Evolutionary conservation across 495 filamentous ascomycete genomes (phyloP).

Genomic region (Sabuloglossum arenarium): DNA sequence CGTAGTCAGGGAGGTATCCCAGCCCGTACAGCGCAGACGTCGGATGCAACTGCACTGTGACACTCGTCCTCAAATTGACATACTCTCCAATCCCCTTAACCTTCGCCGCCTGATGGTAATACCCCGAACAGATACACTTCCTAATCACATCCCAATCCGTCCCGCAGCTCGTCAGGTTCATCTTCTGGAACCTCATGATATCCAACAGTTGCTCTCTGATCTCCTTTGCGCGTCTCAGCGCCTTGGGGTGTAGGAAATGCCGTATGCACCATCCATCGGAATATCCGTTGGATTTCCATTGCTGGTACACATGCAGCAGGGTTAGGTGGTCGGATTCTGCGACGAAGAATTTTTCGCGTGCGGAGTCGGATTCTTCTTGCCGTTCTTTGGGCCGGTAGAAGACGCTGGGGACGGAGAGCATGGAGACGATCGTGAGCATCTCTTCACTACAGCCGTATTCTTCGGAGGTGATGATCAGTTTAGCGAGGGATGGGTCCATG

Average conservation of each 20-base stretch:
- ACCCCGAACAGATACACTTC: conserved; percentile 93
- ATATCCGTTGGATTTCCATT: conserved; percentile 82
- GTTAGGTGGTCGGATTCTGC: conserved; percentile 95
- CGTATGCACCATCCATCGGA: conserved; percentile 80
- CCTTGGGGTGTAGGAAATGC: conserved; percentile 87
- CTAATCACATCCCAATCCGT: conserved; percentile 93
- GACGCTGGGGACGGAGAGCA: conserved; percentile 90
- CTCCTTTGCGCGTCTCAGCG: conserved; percentile 75
- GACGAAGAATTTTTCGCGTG: conserved; percentile 97
- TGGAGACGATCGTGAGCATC: conserved; percentile 94
- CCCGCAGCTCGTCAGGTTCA: conserved; percentile 71
- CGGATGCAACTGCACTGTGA: conserved; percentile 84
- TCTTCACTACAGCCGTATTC: conserved; percentile 90
- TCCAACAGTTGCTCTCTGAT: conserved; percentile 83
- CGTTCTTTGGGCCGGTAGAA: conserved; percentile 97
- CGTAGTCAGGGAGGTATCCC: conserved; percentile 87
- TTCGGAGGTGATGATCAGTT: conserved; percentile 74
- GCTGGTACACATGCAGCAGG: conserved; percentile 84
- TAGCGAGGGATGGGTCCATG: conserved; percentile 87
- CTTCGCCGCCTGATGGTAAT: conserved; percentile 95
- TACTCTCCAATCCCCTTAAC: conserved; percentile 96
- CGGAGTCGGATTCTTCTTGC: conserved; percentile 87
- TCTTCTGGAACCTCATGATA: conserved; percentile 87
- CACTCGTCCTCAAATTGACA: conserved; percentile 83
- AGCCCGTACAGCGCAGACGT: conserved; percentile 83